phyloP scores from a whole-genome alignment of 441 rosid species.

The Caryocar brasiliense region DNA sequence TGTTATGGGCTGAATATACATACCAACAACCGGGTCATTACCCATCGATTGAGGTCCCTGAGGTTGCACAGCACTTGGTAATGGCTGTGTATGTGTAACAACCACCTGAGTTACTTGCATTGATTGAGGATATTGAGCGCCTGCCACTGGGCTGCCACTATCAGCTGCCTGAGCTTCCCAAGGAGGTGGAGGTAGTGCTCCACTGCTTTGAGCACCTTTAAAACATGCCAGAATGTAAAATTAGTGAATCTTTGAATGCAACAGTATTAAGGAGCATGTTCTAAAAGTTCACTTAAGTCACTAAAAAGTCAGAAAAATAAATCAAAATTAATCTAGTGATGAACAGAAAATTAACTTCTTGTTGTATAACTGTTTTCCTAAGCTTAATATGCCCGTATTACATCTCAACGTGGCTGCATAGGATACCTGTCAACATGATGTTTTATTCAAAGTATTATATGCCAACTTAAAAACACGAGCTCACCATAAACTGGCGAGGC shows the following conservation, averaged over 20 bases:
- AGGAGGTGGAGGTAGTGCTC: slow-evolving; percentile 85
- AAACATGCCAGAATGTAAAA: slow-evolving; percentile 18
- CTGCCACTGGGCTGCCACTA: slow-evolving; percentile 41
- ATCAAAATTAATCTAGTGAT: no score
- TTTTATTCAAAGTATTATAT: background rate
- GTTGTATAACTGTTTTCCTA: no score
- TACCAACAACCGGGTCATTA: slow-evolving; percentile 40
- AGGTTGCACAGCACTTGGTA: slow-evolving; percentile 33
- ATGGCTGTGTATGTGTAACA: slow-evolving; percentile 41
- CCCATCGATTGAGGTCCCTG: slow-evolving; percentile 37
- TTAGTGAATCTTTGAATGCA: background rate
- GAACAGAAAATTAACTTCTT: no score
- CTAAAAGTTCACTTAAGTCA: no score
- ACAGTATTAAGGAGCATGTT: no score
- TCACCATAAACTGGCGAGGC: slow-evolving; percentile 64
- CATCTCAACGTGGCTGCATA: background rate
- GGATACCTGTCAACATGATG: background rate
- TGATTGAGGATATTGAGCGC: slow-evolving; percentile 54
- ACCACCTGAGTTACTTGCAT: slow-evolving; percentile 46
- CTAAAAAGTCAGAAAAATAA: no score
- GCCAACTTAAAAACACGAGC: slow-evolving; percentile 8
- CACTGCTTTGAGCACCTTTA: slow-evolving; percentile 53
- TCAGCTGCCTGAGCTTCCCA: slow-evolving; percentile 90
- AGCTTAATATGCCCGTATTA: no score
- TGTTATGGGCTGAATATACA: slow-evolving; percentile 60